Percentiles rank a stretch among this genome's conserved stretches.
These are phyloP conservation scores for Moringa oleifera DNA, from an alignment of 345 rosid species.

Conservation along the genomic window DNA sequence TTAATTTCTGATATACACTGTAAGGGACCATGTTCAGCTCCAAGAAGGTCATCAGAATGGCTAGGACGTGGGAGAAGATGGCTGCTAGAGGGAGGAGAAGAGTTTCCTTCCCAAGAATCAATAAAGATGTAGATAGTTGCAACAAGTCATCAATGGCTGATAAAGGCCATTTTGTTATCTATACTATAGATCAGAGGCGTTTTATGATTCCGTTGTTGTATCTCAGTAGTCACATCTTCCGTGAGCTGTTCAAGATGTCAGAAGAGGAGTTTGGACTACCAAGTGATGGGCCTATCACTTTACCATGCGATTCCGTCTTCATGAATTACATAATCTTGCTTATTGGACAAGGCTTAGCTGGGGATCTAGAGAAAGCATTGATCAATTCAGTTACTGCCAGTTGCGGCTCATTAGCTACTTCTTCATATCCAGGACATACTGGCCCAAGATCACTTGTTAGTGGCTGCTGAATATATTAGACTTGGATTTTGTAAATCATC, in stretches of 20 bases:
- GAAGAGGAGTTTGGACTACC: conserved; percentile 38
- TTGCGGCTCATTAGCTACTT: neutral
- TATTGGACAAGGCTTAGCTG: neutral
- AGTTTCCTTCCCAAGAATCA: neutral
- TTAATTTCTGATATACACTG: neutral
- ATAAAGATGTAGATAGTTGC: neutral
- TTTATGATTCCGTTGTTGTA: conserved; percentile 22
- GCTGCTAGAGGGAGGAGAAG: conserved; percentile 17
- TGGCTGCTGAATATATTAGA: neutral
- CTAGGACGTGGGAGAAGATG: conserved; percentile 23
- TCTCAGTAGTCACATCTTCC: conserved; percentile 19
- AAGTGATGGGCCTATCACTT: conserved; percentile 23
- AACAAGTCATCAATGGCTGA: neutral
- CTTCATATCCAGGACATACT: neutral
- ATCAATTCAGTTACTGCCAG: neutral
- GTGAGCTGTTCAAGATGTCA: conserved; percentile 31
- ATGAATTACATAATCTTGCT: conserved; percentile 11
- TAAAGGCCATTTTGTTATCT: conserved; percentile 31
- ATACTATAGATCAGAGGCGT: conserved; percentile 21
- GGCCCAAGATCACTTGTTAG: neutral
- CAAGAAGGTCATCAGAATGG: conserved; percentile 18
- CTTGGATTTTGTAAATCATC: neutral
- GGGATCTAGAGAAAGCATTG: neutral
- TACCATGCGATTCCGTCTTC: conserved; percentile 26
- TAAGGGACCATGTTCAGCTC: conserved; percentile 1